Conservation (phyloP, 176 grass and related monocot species). For the Phoenix dactylifera region DNA sequence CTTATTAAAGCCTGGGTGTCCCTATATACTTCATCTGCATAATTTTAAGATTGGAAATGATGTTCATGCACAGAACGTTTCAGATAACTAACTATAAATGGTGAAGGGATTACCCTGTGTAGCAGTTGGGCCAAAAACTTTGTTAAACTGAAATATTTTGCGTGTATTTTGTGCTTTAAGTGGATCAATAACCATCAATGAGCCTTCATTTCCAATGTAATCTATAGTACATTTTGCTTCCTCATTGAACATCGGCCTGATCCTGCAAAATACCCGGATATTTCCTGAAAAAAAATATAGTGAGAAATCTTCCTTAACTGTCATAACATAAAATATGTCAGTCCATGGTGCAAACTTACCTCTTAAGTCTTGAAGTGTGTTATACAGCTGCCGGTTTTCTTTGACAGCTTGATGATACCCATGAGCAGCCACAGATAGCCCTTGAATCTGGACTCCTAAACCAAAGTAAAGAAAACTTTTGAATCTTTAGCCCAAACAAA, state of each 20-base stretch:
- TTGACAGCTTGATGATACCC: slow-evolving; percentile 61
- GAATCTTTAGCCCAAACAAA: too few relatives aligned
- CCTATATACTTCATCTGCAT: slow-evolving; percentile 70
- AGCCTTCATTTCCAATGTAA: slow-evolving; percentile 78
- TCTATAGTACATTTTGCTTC: slow-evolving; percentile 53
- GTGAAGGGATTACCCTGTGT: slow-evolving; percentile 50
- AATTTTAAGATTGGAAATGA: not conserved
- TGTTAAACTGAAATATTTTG: slow-evolving; percentile 83
- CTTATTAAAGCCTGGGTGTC: slow-evolving; percentile 73
- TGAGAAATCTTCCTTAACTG: slow-evolving; percentile 16
- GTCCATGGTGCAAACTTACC: slow-evolving; percentile 30
- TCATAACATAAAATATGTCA: too few relatives aligned
- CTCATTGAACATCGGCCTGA: slow-evolving; percentile 51
- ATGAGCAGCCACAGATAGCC: slow-evolving; percentile 50
- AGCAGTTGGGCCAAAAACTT: slow-evolving; percentile 58
- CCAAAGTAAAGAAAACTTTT: not conserved
- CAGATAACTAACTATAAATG: not conserved
- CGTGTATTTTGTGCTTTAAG: slow-evolving; percentile 50
- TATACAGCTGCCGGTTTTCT: slow-evolving; percentile 88
- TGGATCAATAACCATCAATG: slow-evolving; percentile 70
- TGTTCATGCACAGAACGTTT: not conserved
- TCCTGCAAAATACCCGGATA: slow-evolving; percentile 81
- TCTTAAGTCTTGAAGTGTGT: slow-evolving; percentile 80
- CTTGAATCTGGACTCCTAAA: slow-evolving; percentile 45
- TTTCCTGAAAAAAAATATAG: slow-evolving; percentile 51